Evolutionary conservation across 2,329 filamentous ascomycete genomes (phyloP).

Genomic region (Mycogone perniciosa): DNA sequence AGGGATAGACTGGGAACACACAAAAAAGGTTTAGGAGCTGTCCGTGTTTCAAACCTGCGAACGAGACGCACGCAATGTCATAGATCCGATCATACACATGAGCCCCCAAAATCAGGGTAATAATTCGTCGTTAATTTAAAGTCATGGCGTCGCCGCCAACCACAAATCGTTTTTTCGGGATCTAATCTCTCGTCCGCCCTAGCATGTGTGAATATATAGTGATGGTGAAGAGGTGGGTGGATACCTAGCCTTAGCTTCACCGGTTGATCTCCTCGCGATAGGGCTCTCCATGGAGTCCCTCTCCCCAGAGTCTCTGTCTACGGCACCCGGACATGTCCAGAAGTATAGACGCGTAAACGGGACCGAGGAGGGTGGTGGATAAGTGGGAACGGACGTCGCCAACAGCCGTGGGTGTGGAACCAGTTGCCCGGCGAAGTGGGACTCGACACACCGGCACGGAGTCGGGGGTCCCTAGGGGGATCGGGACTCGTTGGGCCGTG

Average conservation of each 20-base stretch:
- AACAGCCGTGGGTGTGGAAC: slow-evolving; percentile 7
- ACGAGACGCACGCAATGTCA: slow-evolving; percentile 9
- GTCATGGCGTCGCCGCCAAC: slow-evolving; percentile 3
- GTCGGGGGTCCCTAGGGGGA: slow-evolving; percentile 1
- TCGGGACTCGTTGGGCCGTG: slow-evolving; percentile 4
- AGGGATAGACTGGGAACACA: slow-evolving; percentile 9
- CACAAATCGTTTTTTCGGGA: slow-evolving; percentile 5
- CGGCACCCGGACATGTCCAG: background rate
- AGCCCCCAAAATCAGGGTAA: slow-evolving; percentile 10
- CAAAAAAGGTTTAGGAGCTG: slow-evolving; percentile 9
- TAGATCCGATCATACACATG: slow-evolving; percentile 14
- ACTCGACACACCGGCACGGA: slow-evolving; percentile 8
- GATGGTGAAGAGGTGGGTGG: background rate
- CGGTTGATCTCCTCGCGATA: too few relatives aligned
- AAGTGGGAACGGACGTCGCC: slow-evolving; percentile 5
- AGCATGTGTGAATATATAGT: background rate
- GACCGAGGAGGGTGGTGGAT: background rate
- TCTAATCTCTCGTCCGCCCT: background rate
- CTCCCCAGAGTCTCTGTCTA: too few relatives aligned
- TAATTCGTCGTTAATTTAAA: slow-evolving; percentile 8
- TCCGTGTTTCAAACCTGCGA: slow-evolving; percentile 8
- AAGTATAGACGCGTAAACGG: background rate
- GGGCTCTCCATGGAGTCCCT: too few relatives aligned
- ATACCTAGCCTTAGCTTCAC: background rate
- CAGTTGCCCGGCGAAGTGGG: slow-evolving; percentile 9